Evolutionary conservation across 306 rosid species (phyloP).

Genomic region (Lithocarpus polystachyus): DNA sequence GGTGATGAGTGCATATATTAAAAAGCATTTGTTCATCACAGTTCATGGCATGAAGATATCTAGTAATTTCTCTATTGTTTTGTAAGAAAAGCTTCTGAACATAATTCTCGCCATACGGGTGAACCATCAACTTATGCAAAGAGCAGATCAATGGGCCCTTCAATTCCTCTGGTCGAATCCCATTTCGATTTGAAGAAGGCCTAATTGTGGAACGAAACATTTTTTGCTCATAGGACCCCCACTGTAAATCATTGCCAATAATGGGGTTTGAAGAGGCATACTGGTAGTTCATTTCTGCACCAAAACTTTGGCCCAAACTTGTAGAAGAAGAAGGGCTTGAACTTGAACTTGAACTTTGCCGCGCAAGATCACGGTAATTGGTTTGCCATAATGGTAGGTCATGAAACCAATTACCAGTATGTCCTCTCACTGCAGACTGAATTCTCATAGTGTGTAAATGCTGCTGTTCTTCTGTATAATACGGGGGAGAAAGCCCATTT

Average conservation of each 20-base stretch:
- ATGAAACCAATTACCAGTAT: too few relatives aligned
- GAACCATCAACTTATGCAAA: conserved; percentile 15
- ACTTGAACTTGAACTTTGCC: too few relatives aligned
- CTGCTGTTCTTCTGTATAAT: neutral
- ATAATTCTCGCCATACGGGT: conserved; percentile 8
- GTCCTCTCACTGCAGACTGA: neutral
- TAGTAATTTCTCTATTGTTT: neutral
- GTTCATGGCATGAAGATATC: neutral
- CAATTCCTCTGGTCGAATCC: neutral
- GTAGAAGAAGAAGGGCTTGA: too few relatives aligned
- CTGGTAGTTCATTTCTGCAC: too few relatives aligned
- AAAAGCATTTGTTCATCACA: neutral
- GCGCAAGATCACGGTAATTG: too few relatives aligned
- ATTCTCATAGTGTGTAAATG: neutral
- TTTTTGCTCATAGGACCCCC: neutral
- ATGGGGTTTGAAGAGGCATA: too few relatives aligned
- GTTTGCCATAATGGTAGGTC: too few relatives aligned
- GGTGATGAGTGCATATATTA: conserved; percentile 22
- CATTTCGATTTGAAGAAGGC: neutral
- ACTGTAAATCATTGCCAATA: too few relatives aligned
- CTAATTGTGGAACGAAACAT: neutral
- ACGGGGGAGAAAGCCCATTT: neutral
- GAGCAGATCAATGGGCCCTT: too few relatives aligned
- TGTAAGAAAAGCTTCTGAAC: conserved; percentile 23
- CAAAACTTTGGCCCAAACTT: too few relatives aligned